A percentile compares a stretch with the other conserved stretches of the same genome.
phyloP scores from a whole-genome alignment of 805 yeast species.

The Wickerhamomyces rabaulensis region DNA sequence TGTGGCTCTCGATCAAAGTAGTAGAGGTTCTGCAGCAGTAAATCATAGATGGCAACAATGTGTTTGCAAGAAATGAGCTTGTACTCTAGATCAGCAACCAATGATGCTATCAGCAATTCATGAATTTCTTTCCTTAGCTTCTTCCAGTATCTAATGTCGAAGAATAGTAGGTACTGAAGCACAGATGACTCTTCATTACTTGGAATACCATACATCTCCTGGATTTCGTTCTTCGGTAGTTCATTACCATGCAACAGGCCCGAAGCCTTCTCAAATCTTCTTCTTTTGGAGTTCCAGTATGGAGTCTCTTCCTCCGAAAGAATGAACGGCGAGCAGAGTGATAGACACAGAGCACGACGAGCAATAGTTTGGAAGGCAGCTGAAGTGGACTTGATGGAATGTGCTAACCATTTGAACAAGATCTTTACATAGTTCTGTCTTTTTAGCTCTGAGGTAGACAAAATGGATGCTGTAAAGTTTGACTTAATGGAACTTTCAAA shows the following conservation, averaged over 20 bases:
- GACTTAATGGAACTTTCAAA: constrained; percentile 36
- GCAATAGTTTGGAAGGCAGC: constrained; percentile 32
- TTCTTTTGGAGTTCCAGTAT: constrained; percentile 17
- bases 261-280: constrained; percentile 3
- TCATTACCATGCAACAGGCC: constrained; percentile 15
- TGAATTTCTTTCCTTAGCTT: constrained; percentile 42
- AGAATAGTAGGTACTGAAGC: constrained; percentile 50
- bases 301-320: constrained; percentile 12
- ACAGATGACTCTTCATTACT: constrained; percentile 31
- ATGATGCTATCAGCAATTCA: constrained; percentile 46
- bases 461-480: constrained; percentile 53
- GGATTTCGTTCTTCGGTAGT: constrained; percentile 8
- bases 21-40: constrained; percentile 42
- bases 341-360: constrained; percentile 38
- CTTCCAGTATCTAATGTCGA: constrained; percentile 58
- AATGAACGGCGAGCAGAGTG: constrained; percentile 30
- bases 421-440: constrained; percentile 42
- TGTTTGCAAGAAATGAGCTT: constrained; percentile 49
- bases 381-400: constrained; percentile 34
- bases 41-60: constrained; percentile 49
- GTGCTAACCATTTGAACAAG: constrained; percentile 47
- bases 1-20: constrained; percentile 85
- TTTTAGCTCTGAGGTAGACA: constrained; percentile 43
- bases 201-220: background rate
- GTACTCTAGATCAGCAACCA: constrained; percentile 43